Evolutionary conservation across 257 asterid genomes (phyloP), one percentile per base, ranked within the genome.

Genomic region (Vinca minor): DNA sequence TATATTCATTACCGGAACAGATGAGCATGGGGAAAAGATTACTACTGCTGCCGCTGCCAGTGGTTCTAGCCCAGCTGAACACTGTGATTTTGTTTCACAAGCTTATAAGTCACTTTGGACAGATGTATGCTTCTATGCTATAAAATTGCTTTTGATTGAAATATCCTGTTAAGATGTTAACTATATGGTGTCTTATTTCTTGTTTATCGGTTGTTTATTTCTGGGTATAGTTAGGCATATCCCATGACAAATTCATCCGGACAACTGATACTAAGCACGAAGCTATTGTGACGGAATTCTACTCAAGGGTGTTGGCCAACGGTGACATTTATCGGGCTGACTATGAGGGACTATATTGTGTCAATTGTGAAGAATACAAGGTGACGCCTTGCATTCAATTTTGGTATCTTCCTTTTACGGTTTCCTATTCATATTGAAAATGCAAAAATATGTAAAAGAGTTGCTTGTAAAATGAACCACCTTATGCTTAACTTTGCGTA

Each of bases 291-390:
- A 87, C 82, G 77, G 96, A 89, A 64, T 92, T 92, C 77, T 92
- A 92, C 73, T 62, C 82, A n/a, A 84, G 69, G 84, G 94, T 92
- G 63, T 83, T 89, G 59, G 87, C 91, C 14, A 85, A 63, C 55
- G 96, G 96, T 65, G 98, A 89, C 83, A 85, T 92, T 59, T 92
- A 92, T 58, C 85, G 85, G 41, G 96, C 96, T 59, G 96, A 87
- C 56, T 92, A 92, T 17, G 98, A 92, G 81, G 98, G 98, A 48
- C 78, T 92, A 39, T 92, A 92, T 73, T 92, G 98, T 78, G 89
- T 92, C 71, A 92, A 82, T 34, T 92, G 98, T 69, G 98, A 92
- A 79, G 98, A 92, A 70, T 92, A 92, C 73, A 92, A 92, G 98
- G 98, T 87, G 77, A 58, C 54, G 20, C 14, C 23, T 65, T 36